Base-by-base conservation (phyloP, 495 filamentous ascomycete genomes). In the Lichina pygmaea region DNA sequence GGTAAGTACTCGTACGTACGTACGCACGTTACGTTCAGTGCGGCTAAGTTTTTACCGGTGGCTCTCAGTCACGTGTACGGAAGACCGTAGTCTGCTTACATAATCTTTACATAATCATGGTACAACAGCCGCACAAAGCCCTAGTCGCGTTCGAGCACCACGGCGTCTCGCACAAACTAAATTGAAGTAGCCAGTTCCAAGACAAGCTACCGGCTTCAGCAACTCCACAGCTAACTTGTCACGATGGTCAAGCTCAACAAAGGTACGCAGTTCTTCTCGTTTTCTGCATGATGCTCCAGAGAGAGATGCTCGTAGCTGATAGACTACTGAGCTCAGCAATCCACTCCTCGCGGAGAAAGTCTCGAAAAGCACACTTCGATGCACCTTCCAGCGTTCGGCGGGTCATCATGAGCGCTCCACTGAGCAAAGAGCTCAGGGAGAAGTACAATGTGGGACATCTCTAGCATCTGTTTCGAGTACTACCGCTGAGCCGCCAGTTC, bases 341-440 rank as follows among this genome's bases (percentile, higher is more conserved):
- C 60, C 65, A 73, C 64, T 82, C 79, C 64, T 92, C 82, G 58
- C 77, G 89, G 66, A 73, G 86, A 63, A 99, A 99, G 79, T 82
- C 81, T 62, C 81, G 89, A 66, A 91, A 91, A 73, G 82, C 81
- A 53, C 86, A 99, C 71, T 95, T 92, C 77, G 64, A 63, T 51
- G 89, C 89, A 50, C 84, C 85, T 44, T 92, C 83, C 59, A 79
- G 76, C 66, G 73, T 81, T 57, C 86, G 91, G 62, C 79, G 89
- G 55, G 68, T 77, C 52, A 84, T 86, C 66, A 91, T 99, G 81
- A 81, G 73, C 66, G 89, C 89, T 44, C 79, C 81, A 48, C 73
- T 97, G 48, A 81, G 73, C 71, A 92, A 89, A 67, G 89, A 97
- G 66, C 75, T 99, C 54, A 72, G 81, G 55, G 83, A 86, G 61